phyloP scores from a whole-genome alignment of 305 asterid species.

The Vinca major region DNA sequence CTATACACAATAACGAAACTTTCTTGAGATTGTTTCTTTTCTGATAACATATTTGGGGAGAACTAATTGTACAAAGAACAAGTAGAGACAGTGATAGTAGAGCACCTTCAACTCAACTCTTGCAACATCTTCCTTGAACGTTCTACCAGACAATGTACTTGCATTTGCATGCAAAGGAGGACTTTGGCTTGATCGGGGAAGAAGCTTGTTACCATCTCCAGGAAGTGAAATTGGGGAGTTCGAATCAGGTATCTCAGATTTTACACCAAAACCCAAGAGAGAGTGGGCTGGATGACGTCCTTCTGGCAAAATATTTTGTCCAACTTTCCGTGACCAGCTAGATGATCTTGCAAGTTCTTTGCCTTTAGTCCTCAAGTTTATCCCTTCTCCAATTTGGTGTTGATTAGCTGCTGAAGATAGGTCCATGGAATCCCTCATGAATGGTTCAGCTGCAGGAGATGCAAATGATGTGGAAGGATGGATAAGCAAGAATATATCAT shows the following conservation, averaged over 20 bases:
- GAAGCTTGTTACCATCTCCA: conserved; percentile 33
- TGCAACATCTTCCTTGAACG: conserved; percentile 32
- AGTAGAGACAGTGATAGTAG: not conserved
- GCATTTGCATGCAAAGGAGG: conserved; percentile 32
- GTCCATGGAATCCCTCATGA: conserved; percentile 23
- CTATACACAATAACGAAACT: conserved; percentile 31
- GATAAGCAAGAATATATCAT: conserved; percentile 95
- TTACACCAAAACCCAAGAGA: conserved; percentile 29
- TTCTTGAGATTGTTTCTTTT: conserved; percentile 5
- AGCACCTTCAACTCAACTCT: conserved; percentile 44
- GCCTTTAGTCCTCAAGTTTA: conserved; percentile 27
- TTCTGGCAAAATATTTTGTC: conserved; percentile 30
- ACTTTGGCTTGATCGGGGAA: conserved; percentile 29
- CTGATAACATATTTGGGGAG: not conserved
- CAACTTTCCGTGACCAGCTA: conserved; percentile 44
- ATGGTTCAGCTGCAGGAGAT: conserved; percentile 41
- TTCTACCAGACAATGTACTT: conserved; percentile 26
- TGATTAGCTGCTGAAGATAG: conserved; percentile 29
- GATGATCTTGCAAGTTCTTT: conserved; percentile 36
- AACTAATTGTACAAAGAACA: not conserved
- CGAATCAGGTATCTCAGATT: conserved; percentile 36
- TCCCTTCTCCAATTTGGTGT: conserved; percentile 35
- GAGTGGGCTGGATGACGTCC: conserved; percentile 18
- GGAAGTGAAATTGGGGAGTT: conserved; percentile 26
- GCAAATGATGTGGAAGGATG: conserved; percentile 66